A percentile compares a stretch with the other conserved stretches of the same genome.
Evolutionary conservation across 805 yeast species (phyloP).

Genomic region (Spencermartinsiella europaea): DNA sequence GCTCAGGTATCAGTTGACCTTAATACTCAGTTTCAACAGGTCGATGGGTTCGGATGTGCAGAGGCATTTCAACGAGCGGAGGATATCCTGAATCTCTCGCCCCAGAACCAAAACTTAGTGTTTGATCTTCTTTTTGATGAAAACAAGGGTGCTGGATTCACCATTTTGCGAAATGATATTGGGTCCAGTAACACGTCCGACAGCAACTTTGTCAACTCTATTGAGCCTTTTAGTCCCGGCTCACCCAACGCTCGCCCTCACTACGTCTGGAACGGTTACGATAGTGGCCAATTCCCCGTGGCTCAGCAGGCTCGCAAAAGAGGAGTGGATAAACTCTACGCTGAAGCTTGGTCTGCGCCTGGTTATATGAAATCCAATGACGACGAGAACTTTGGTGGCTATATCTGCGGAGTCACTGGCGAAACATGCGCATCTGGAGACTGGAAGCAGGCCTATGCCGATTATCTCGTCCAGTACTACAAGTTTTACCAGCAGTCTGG

Average conservation of each 20-base stretch:
- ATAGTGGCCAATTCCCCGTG: conserved; percentile 3
- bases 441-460: conserved; percentile 9
- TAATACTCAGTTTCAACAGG: background rate
- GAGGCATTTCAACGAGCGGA: conserved; percentile 6
- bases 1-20: background rate
- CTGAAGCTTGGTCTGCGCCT: conserved; percentile 13
- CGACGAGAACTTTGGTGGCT: conserved; percentile 4
- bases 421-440: conserved; percentile 2
- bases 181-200: conserved; percentile 2
- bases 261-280: conserved; percentile 1
- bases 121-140: conserved; percentile 1
- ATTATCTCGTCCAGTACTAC: conserved; percentile 7
- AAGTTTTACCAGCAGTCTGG: conserved; percentile 7
- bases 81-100: background rate
- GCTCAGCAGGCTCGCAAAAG: conserved; percentile 3
- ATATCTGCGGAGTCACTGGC: conserved; percentile 7
- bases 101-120: background rate
- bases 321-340: conserved; percentile 2
- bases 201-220: background rate
- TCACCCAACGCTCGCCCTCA: conserved; percentile 1
- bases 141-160: conserved; percentile 4
- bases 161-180: conserved; percentile 3
- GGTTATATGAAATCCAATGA: conserved; percentile 12
- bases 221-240: conserved; percentile 6
- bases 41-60: conserved; percentile 5